A percentile compares a stretch with the other conserved stretches of the same genome.
Conservation (phyloP, 1,139 yeast genomes). For the Yamadazyma atmosphaerica region DNA sequence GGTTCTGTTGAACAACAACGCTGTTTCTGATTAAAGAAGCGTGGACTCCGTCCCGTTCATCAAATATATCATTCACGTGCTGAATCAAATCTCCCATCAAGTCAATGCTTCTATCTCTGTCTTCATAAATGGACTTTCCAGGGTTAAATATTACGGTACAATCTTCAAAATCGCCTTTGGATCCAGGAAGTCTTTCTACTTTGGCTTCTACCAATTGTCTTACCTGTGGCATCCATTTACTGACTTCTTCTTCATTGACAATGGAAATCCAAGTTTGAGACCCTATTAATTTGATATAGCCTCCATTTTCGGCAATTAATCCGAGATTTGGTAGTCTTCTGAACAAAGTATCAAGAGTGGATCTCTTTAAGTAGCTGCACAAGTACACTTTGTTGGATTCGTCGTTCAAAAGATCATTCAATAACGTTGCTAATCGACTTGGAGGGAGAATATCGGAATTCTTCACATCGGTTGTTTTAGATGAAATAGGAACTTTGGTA, state of each 20-base stretch:
- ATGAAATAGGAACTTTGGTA: conserved; percentile 18
- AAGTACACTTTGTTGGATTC: conserved; percentile 68
- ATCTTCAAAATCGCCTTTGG: conserved; percentile 70
- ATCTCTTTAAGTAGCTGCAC: conserved; percentile 61
- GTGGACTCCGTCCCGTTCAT: conserved; percentile 61
- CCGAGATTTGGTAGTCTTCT: conserved; percentile 72
- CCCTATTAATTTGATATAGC: conserved; percentile 58
- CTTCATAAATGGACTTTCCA: conserved; percentile 59
- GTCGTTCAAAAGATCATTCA: conserved; percentile 49
- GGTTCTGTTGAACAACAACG: conserved; percentile 64
- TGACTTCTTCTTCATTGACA: conserved; percentile 50
- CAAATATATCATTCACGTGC: conserved; percentile 77
- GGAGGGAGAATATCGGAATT: conserved; percentile 37
- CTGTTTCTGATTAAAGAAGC: conserved; percentile 72
- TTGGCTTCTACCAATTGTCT: conserved; percentile 62
- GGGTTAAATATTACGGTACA: conserved; percentile 75
- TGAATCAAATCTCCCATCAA: conserved; percentile 84
- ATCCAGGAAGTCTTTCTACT: conserved; percentile 79
- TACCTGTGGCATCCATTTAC: conserved; percentile 63
- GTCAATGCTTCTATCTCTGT: conserved; percentile 62
- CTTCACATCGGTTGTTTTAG: conserved; percentile 21
- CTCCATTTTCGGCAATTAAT: conserved; percentile 88
- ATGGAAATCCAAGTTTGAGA: conserved; percentile 65
- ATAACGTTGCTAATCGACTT: conserved; percentile 49
- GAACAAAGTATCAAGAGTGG: conserved; percentile 66